A percentile compares a stretch with the other conserved stretches of the same genome.
Conservation (phyloP, 371 early-diverging fungal genomes). For the Rhizomucor miehei region DNA sequence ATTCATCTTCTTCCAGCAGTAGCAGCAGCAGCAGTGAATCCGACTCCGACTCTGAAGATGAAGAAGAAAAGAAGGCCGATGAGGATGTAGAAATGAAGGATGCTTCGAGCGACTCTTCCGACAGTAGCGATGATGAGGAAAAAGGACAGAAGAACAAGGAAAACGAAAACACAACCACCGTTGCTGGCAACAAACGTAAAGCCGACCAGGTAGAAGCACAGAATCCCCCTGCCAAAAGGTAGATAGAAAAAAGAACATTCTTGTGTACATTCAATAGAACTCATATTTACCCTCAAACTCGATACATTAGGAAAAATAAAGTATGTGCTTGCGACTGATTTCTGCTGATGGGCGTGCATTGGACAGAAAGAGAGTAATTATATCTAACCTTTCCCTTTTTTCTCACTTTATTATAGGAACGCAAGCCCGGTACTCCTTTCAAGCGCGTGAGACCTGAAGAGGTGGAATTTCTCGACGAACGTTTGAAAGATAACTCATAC, state of each 20-base stretch:
- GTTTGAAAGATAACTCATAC: slow-evolving; percentile 85
- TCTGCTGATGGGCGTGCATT: neutral
- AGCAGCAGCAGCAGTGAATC: slow-evolving; percentile 7
- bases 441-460: slow-evolving; percentile 81
- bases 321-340: slow-evolving; percentile 7
- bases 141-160: slow-evolving; percentile 23
- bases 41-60: slow-evolving; percentile 6
- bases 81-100: slow-evolving; percentile 22
- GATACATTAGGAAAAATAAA: neutral
- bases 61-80: slow-evolving; percentile 13
- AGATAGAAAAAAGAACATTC: slow-evolving; percentile 17
- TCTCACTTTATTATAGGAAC: too few relatives aligned
- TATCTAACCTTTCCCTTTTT: too few relatives aligned
- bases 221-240: slow-evolving; percentile 26
- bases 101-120: slow-evolving; percentile 8
- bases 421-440: slow-evolving; percentile 65
- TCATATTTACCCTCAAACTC: slow-evolving; percentile 3
- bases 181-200: slow-evolving; percentile 26
- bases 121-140: slow-evolving; percentile 7
- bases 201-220: slow-evolving; percentile 18
- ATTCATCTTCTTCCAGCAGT: slow-evolving; percentile 1
- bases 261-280: too few relatives aligned
- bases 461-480: slow-evolving; percentile 74
- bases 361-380: neutral
- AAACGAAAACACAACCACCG: neutral